Percentiles rank a stretch among this genome's conserved stretches.
Conservation (phyloP, 768 basidiomycete species). For the Neoboletus brunneissimus region DNA sequence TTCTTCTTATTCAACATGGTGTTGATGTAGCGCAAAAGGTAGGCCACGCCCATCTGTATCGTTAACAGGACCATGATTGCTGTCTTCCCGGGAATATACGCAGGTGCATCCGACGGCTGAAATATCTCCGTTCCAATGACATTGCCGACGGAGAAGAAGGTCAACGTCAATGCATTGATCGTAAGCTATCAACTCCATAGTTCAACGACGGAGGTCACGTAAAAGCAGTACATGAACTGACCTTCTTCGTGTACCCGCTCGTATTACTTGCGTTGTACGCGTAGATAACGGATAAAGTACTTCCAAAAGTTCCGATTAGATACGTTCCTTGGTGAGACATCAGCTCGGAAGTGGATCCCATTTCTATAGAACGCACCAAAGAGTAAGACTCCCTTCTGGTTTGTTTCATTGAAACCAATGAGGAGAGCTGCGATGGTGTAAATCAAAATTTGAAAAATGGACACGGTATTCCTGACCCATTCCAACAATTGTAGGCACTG, state of each 20-base stretch:
- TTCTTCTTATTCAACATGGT: conserved; percentile 23
- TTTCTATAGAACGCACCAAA: conserved; percentile 6
- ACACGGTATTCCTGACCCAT: not conserved
- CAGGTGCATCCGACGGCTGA: conserved; percentile 22
- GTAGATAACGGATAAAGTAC: conserved; percentile 24
- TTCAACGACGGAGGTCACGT: not conserved
- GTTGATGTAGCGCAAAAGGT: conserved; percentile 21
- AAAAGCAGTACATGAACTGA: not conserved
- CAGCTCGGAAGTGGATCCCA: not conserved
- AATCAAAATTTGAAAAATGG: not conserved
- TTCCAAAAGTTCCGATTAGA: conserved; percentile 24
- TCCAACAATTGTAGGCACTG: conserved; percentile 15
- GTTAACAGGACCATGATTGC: conserved; percentile 31
- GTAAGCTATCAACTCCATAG: conserved; percentile 7
- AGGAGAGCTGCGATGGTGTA: conserved; percentile 12
- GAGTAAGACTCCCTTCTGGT: conserved; percentile 21
- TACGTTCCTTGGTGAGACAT: conserved; percentile 14
- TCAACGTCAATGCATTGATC: conserved; percentile 19
- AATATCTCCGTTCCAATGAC: conserved; percentile 27
- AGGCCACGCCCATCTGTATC: conserved; percentile 22
- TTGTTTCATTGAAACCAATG: conserved; percentile 23
- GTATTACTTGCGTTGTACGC: conserved; percentile 28
- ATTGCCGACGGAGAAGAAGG: conserved; percentile 21
- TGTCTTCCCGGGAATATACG: conserved; percentile 35
- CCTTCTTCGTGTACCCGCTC: conserved; percentile 30